Evolutionary conservation across 371 early-diverging fungal genomes (phyloP).

Genomic region (Enteropsectra breve): DNA sequence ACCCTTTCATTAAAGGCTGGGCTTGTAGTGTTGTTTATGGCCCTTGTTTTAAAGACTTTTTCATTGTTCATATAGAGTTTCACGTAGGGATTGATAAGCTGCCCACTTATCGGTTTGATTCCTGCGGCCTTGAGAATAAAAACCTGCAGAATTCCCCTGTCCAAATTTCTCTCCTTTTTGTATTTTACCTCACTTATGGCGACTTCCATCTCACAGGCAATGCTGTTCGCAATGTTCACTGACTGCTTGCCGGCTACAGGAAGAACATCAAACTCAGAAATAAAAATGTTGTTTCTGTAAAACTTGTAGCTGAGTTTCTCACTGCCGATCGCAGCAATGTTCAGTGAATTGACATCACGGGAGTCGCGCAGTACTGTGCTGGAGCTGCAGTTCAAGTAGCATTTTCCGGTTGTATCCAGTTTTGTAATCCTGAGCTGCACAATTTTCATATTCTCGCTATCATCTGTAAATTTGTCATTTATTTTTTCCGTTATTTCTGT

Average conservation of each 20-base stretch:
- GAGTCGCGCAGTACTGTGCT: not conserved
- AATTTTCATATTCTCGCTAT: constrained; percentile 31
- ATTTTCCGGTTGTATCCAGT: constrained; percentile 13
- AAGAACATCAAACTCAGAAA: constrained; percentile 26
- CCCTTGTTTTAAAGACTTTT: constrained; percentile 45
- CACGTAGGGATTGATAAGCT: constrained; percentile 39
- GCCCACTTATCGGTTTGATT: constrained; percentile 15
- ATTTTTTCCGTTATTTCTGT: constrained; percentile 21
- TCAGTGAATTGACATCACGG: not conserved
- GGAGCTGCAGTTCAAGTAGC: not conserved
- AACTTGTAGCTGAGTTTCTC: not conserved
- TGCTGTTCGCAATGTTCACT: constrained; percentile 15
- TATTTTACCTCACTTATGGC: constrained; percentile 11
- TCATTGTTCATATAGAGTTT: constrained; percentile 50
- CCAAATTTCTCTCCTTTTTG: too few species aligned
- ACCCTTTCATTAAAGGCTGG: constrained; percentile 53
- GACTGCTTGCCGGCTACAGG: constrained; percentile 32
- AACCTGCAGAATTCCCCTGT: constrained; percentile 44
- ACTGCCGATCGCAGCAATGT: not conserved
- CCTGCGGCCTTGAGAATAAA: constrained; percentile 42
- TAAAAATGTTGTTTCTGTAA: not conserved
- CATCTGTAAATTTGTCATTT: constrained; percentile 9
- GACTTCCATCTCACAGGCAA: constrained; percentile 20
- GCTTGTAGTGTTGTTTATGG: constrained; percentile 13
- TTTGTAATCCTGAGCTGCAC: constrained; percentile 41